A percentile compares a stretch with the other conserved stretches of the same genome.
phyloP scores from a whole-genome alignment of 2,329 filamentous ascomycete genomes.

The Fusarium transvaalense region DNA sequence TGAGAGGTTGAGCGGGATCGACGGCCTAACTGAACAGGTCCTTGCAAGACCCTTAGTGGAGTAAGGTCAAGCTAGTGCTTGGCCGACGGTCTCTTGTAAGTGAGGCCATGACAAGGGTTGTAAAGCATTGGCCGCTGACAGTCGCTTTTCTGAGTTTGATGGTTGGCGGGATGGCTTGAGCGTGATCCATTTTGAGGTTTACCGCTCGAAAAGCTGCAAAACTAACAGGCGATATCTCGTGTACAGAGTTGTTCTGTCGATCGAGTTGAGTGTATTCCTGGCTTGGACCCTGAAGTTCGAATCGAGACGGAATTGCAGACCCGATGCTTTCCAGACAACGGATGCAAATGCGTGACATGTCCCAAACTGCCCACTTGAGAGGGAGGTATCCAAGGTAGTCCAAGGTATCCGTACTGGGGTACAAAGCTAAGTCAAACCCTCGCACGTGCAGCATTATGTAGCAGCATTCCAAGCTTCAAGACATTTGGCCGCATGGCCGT shows the following conservation, averaged over 20 bases:
- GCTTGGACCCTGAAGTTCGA: conserved; percentile 13
- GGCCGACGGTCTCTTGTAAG: conserved; percentile 27
- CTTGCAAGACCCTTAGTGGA: conserved; percentile 34
- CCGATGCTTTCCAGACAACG: conserved; percentile 20
- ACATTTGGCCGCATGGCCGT: conserved; percentile 39
- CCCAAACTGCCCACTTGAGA: conserved; percentile 31
- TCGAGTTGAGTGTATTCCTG: conserved; percentile 17
- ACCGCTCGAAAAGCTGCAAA: conserved; percentile 31
- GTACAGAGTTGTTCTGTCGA: conserved; percentile 25
- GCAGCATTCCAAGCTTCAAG: conserved; percentile 45
- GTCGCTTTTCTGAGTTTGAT: conserved; percentile 21
- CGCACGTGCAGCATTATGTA: conserved; percentile 44
- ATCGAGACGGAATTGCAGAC: conserved; percentile 27
- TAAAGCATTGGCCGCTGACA: conserved; percentile 27
- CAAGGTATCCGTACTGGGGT: background rate
- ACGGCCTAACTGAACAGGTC: conserved; percentile 36
- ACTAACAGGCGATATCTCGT: conserved; percentile 32
- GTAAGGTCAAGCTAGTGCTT: conserved; percentile 28
- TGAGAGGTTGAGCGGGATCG: conserved; percentile 43
- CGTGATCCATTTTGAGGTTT: conserved; percentile 38
- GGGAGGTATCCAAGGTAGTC: background rate
- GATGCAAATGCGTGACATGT: conserved; percentile 35
- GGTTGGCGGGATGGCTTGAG: conserved; percentile 38
- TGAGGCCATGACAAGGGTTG: conserved; percentile 36
- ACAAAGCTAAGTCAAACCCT: conserved; percentile 40